These are phyloP conservation scores for Blastomyces percursus DNA, from an alignment of 2,329 filamentous ascomycete genomes.

Conservation along the genomic window DNA sequence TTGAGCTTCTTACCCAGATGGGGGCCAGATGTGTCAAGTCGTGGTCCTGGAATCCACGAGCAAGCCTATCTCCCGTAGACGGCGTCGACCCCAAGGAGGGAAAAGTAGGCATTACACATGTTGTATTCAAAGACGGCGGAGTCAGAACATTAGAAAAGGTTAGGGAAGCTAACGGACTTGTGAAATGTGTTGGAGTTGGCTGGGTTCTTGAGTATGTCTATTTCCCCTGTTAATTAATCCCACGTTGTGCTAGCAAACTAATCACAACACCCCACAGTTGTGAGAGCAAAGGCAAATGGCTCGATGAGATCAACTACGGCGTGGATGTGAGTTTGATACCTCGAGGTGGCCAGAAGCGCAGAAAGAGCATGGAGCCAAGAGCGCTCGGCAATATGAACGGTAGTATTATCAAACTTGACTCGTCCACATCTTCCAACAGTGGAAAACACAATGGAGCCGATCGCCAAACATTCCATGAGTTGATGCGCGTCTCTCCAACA, in stretches of 20 bases:
- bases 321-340: conserved; percentile 58
- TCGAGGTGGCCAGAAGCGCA: conserved; percentile 58
- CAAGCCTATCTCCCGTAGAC: conserved; percentile 29
- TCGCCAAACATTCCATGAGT: conserved; percentile 23
- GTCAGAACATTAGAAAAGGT: conserved; percentile 69
- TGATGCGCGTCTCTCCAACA: conserved; percentile 26
- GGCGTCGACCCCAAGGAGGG: conserved; percentile 24
- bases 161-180: conserved; percentile 56
- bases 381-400: conserved; percentile 59
- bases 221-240: background rate
- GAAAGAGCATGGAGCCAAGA: conserved; percentile 72
- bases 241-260: conserved; percentile 5
- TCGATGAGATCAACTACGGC: conserved; percentile 59
- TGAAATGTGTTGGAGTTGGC: conserved; percentile 75
- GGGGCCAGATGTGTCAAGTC: conserved; percentile 66
- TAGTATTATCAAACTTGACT: conserved; percentile 39
- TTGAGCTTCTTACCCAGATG: conserved; percentile 68
- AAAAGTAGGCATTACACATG: conserved; percentile 71
- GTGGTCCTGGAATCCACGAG: conserved; percentile 63
- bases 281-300: conserved; percentile 64
- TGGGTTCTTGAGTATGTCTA: conserved; percentile 75
- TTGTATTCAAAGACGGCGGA: conserved; percentile 80
- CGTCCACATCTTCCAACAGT: conserved; percentile 19
- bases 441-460: conserved; percentile 23
- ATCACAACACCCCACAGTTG: conserved; percentile 42